Evolutionary conservation across 352 stramenopile genomes (phyloP).

Genomic region (Phytophthora rubi): DNA sequence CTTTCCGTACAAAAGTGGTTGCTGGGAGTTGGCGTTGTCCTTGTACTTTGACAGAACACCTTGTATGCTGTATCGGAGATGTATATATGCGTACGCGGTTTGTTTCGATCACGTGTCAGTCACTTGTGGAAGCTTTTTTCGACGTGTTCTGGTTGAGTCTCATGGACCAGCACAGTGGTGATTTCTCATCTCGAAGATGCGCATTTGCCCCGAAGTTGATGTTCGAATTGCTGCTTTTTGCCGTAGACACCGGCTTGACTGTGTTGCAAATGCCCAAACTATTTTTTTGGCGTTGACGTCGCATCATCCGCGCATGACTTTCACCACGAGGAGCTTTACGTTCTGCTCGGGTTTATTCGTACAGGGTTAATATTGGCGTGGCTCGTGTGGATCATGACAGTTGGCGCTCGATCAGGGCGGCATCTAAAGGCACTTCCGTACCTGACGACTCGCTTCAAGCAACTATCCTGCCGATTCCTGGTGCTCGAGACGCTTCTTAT

Average conservation of each 20-base stretch:
- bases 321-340: conserved; percentile 61
- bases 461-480: conserved; percentile 88
- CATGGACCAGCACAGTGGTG: conserved; percentile 72
- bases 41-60: conserved; percentile 87
- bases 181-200: conserved; percentile 36
- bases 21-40: conserved; percentile 65
- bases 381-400: conserved; percentile 73
- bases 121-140: conserved; percentile 76
- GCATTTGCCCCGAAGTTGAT: conserved; percentile 38
- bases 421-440: conserved; percentile 81
- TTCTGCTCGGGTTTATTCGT: conserved; percentile 67
- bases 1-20: conserved; percentile 80
- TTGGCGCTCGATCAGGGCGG: conserved; percentile 58
- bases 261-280: conserved; percentile 69
- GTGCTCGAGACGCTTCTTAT: conserved; percentile 80
- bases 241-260: conserved; percentile 65
- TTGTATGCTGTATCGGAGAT: conserved; percentile 72
- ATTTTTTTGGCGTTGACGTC: conserved; percentile 23
- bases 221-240: conserved; percentile 49
- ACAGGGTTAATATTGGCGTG: conserved; percentile 70
- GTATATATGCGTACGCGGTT: conserved; percentile 67
- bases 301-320: conserved; percentile 17
- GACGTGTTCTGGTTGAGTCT: conserved; percentile 84
- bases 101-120: conserved; percentile 69
- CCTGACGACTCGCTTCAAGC: conserved; percentile 86